Evolutionary conservation across 2,329 filamentous ascomycete genomes (phyloP).

Genomic region (Stachybotrys elegans): DNA sequence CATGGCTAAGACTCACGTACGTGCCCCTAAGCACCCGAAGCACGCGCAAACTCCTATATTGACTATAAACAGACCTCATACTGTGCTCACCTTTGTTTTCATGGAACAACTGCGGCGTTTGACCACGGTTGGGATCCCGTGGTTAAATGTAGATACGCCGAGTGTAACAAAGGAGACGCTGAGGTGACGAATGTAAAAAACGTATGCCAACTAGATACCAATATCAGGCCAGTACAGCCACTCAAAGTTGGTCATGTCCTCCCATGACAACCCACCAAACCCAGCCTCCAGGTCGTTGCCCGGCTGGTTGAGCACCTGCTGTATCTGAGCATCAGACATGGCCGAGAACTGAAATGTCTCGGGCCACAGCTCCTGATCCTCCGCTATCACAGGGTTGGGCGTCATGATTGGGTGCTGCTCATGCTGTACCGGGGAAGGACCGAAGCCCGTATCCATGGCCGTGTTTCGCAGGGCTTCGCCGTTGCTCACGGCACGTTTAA

Average conservation of each 20-base stretch:
- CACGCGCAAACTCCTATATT: slow-evolving; percentile 6
- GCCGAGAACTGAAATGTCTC: slow-evolving; percentile 58
- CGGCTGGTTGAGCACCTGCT: slow-evolving; percentile 59
- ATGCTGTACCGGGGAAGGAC: slow-evolving; percentile 9
- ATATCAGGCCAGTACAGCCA: slow-evolving; percentile 50
- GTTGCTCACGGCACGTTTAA: slow-evolving; percentile 28
- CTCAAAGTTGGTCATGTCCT: slow-evolving; percentile 54
- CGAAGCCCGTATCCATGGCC: neutral
- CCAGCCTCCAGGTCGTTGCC: slow-evolving; percentile 53
- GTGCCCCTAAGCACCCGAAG: slow-evolving; percentile 8
- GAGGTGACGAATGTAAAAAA: slow-evolving; percentile 3
- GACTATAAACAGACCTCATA: slow-evolving; percentile 29
- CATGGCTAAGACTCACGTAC: slow-evolving; percentile 38
- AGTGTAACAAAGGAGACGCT: slow-evolving; percentile 6
- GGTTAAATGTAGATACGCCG: slow-evolving; percentile 10
- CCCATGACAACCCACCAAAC: slow-evolving; percentile 51
- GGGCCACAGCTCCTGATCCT: slow-evolving; percentile 29
- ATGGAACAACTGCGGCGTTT: slow-evolving; percentile 38
- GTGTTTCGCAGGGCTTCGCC: neutral
- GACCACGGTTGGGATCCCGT: slow-evolving; percentile 15
- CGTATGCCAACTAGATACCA: slow-evolving; percentile 28
- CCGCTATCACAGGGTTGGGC: neutral
- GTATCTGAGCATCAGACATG: slow-evolving; percentile 66
- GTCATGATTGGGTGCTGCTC: slow-evolving; percentile 9
- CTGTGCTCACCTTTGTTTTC: slow-evolving; percentile 40